Conservation (phyloP, 441 rosid genomes). For the Erodium chrysanthum region DNA sequence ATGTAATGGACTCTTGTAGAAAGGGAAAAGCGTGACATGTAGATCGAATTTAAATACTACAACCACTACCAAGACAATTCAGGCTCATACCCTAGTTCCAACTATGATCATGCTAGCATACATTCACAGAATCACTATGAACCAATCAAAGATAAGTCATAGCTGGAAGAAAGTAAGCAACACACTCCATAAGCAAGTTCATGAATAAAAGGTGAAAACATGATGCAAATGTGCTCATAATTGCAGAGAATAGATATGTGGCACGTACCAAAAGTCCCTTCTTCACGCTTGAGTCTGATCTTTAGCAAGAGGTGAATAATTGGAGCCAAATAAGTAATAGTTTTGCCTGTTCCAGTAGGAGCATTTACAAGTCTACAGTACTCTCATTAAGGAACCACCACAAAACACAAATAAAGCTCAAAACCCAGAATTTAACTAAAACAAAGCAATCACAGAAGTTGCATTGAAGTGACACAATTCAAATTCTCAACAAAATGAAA, state of each 20-base stretch:
- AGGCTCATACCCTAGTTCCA: background rate
- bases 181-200: background rate
- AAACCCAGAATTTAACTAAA: no score
- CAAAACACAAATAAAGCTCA: background rate
- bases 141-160: background rate
- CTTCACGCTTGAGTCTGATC: constrained; percentile 54
- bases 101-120: background rate
- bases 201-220: background rate
- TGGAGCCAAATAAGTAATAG: constrained; percentile 85
- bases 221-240: background rate
- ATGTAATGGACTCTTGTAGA: background rate
- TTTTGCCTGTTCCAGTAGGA: constrained; percentile 87
- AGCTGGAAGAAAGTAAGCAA: background rate
- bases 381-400: constrained; percentile 17
- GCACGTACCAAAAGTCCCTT: constrained; percentile 73
- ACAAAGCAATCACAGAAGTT: no score
- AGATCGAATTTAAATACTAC: background rate
- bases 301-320: constrained; percentile 61
- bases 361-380: constrained; percentile 75
- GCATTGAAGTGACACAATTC: background rate
- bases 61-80: background rate
- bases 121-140: background rate
- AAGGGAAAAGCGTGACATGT: background rate
- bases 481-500: background rate
- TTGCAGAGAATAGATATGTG: background rate